phyloP scores from a whole-genome alignment of 106 monocot species.

The Allium sativum region DNA sequence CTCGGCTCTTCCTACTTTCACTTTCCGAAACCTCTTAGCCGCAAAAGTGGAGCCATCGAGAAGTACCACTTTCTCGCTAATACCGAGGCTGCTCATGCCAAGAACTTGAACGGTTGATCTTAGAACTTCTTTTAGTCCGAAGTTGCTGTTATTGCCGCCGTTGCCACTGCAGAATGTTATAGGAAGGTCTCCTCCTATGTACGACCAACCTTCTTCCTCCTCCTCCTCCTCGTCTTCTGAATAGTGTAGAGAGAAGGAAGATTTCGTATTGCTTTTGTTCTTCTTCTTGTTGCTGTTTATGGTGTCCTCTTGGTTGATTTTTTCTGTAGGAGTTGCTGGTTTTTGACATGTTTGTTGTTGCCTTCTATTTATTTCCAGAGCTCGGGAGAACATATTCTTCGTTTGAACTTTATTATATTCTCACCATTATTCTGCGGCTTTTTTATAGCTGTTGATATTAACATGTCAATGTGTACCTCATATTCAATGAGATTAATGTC shows the following conservation, averaged over 20 bases:
- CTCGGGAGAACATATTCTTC: background rate
- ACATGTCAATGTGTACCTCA: background rate
- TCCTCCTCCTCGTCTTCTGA: background rate
- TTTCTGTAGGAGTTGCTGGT: background rate
- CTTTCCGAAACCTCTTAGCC: conserved; percentile 6
- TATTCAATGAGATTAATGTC: no score
- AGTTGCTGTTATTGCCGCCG: background rate
- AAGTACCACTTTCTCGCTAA: conserved; percentile 4
- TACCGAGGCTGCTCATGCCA: conserved; percentile 1
- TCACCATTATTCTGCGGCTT: background rate
- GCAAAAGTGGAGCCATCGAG: conserved; percentile 2
- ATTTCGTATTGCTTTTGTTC: background rate
- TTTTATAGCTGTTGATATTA: background rate
- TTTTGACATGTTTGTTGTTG: background rate
- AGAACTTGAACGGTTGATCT: conserved; percentile 6
- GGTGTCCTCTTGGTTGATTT: background rate
- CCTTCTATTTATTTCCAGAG: background rate
- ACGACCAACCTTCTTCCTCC: background rate
- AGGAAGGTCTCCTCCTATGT: background rate
- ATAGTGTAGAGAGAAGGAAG: background rate
- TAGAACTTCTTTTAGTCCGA: background rate
- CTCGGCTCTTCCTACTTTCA: background rate
- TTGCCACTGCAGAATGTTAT: conserved; percentile 1
- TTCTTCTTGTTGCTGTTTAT: background rate
- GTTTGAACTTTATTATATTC: background rate